Evolutionary conservation across 2,329 filamentous ascomycete genomes (phyloP), one percentile per base, ranked within the genome.

Genomic region (Aspergillus luchuensis): DNA sequence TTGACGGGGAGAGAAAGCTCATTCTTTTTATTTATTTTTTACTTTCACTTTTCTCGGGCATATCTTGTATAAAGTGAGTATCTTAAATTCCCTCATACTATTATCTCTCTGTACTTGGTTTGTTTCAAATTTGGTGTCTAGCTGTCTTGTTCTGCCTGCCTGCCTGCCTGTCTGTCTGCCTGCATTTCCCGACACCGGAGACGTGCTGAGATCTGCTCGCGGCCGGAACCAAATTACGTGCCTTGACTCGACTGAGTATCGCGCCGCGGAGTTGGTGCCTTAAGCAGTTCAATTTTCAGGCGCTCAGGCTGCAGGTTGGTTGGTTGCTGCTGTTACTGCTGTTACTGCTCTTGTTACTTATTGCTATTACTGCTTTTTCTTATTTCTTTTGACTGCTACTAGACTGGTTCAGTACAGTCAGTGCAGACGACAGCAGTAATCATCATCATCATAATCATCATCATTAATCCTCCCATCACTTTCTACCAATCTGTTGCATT

Each of bases 281-380:
- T 60, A 66, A 59, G 15, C 25, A 36, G 10, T 47, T 43, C 11
- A 1, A 28, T 57, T 59, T 56, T 64, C 64, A 68, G 66, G 67
- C 61, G 64, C 63, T 64, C 66, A 65, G 60, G 67, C 66, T 57
- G 64, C 45, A 25, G 13, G 43, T 39, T 63, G 64, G 60, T 63
- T 7, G 23, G 25, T 28, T 28, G 25, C 28, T 30, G 30, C 30
- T 33, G 3, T 33, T 11, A 33, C 30, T 33, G 10, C 30, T 33
- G 28, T 8, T 28, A 28, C 7, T 28, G 17, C 17, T 19, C 8
- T 6, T 30, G 8, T 30, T 30, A 10, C 28, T 30, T 10, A 8
- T 10, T 28, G 28, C 28, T 28, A 2, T 28, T 28, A 28, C 28
- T 28, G 28, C 8, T 28, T 8, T 28, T 8, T 11, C n/a, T n/a